phyloP scores from a whole-genome alignment of 1,284 basidiomycete genomes.

The Caloboletus firmus region DNA sequence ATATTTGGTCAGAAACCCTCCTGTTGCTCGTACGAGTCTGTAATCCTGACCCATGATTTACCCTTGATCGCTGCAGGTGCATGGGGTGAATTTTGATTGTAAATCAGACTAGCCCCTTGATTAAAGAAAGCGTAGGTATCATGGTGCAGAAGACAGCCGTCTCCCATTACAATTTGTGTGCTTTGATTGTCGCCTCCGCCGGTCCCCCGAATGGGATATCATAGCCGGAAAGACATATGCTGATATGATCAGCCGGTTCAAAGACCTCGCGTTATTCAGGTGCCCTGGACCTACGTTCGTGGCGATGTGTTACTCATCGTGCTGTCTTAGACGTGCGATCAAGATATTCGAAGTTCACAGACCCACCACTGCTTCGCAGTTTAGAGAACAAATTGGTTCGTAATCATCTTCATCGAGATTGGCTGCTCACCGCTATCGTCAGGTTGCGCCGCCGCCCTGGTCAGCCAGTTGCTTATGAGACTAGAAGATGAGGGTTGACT shows the following conservation, averaged over 20 bases:
- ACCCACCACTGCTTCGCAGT: slow-evolving; percentile 50
- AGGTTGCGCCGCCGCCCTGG: slow-evolving; percentile 58
- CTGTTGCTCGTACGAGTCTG: background rate
- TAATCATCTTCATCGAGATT: slow-evolving; percentile 8
- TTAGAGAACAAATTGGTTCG: slow-evolving; percentile 61
- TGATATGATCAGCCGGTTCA: slow-evolving; percentile 60
- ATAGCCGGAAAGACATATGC: slow-evolving; percentile 58
- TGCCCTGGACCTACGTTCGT: slow-evolving; percentile 22
- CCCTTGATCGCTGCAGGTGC: slow-evolving; percentile 52
- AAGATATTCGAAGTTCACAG: slow-evolving; percentile 60
- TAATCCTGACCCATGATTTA: slow-evolving; percentile 3
- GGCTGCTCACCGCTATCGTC: slow-evolving; percentile 7
- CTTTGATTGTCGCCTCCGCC: slow-evolving; percentile 67
- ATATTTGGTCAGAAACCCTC: slow-evolving; percentile 57
- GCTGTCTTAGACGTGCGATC: slow-evolving; percentile 59
- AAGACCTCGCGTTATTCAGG: slow-evolving; percentile 70
- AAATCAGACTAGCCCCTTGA: background rate
- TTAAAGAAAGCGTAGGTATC: slow-evolving; percentile 48
- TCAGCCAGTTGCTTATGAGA: slow-evolving; percentile 62
- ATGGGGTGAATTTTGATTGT: slow-evolving; percentile 56
- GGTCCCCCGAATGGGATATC: slow-evolving; percentile 65
- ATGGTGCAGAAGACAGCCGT: slow-evolving; percentile 54
- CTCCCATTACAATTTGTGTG: slow-evolving; percentile 61
- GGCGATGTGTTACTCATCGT: background rate
- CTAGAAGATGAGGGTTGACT: slow-evolving; percentile 66